A percentile compares a stretch with the other conserved stretches of the same genome.
Conservation (phyloP, 139 green algal species). For the Ettlia oleoabundans region DNA sequence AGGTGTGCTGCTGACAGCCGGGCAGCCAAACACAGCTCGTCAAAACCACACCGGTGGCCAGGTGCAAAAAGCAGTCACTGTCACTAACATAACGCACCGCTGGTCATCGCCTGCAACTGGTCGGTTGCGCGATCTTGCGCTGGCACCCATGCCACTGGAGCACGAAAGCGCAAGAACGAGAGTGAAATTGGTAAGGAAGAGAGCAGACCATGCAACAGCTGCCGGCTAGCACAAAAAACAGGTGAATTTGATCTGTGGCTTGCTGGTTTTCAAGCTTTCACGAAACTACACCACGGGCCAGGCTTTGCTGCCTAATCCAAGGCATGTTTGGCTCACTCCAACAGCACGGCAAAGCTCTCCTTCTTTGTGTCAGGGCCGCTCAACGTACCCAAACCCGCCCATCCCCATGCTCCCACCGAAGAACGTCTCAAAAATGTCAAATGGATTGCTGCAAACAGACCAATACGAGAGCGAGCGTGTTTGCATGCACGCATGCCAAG, state of each 20-base stretch:
- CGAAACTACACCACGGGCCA: background rate
- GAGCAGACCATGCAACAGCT: background rate
- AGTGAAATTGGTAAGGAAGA: background rate
- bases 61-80: too few relatives aligned
- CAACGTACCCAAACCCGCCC: constrained; percentile 53
- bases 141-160: constrained; percentile 54
- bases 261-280: too few relatives aligned
- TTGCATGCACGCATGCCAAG: too few relatives aligned
- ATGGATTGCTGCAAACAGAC: constrained; percentile 90
- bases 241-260: too few relatives aligned
- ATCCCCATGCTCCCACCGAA: constrained; percentile 85
- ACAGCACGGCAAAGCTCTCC: background rate
- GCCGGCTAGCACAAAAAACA: too few relatives aligned
- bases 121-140: constrained; percentile 50
- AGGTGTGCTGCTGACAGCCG: too few relatives aligned
- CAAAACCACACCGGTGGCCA: too few relatives aligned
- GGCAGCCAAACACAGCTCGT: too few relatives aligned
- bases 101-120: constrained; percentile 83
- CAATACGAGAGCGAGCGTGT: too few relatives aligned
- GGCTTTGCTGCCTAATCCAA: background rate
- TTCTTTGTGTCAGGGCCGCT: background rate
- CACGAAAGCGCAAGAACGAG: background rate
- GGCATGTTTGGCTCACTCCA: background rate
- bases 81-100: too few relatives aligned
- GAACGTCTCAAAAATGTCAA: constrained; percentile 99